These are phyloP conservation scores for Lachnellula occidentalis DNA, from an alignment of 2,329 filamentous ascomycete genomes.

Conservation along the genomic window DNA sequence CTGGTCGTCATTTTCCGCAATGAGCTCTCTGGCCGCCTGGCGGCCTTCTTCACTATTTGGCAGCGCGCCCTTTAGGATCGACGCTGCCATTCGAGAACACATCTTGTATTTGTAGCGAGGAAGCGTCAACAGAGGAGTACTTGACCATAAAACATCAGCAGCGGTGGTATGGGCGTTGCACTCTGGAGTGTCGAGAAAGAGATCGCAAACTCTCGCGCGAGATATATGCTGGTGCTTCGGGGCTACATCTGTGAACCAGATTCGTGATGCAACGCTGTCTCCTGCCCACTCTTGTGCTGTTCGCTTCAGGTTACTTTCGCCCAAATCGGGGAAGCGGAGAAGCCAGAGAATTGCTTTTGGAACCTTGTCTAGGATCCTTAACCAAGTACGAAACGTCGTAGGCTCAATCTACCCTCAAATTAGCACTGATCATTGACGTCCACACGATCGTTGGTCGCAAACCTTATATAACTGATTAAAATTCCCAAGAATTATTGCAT, in stretches of 20 bases:
- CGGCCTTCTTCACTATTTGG: constrained; percentile 65
- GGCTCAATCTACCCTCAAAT: constrained; percentile 71
- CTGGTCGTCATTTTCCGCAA: constrained; percentile 69
- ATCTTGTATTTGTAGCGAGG: constrained; percentile 96
- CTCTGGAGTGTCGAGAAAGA: constrained; percentile 95
- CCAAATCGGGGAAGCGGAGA: constrained; percentile 90
- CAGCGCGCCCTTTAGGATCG: constrained; percentile 83
- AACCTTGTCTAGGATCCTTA: constrained; percentile 79
- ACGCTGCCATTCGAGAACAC: constrained; percentile 97
- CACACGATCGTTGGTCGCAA: constrained; percentile 25
- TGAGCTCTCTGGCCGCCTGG: constrained; percentile 66
- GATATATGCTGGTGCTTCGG: constrained; percentile 93
- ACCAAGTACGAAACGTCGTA: constrained; percentile 90
- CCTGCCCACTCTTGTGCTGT: constrained; percentile 83
- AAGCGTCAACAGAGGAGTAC: constrained; percentile 83
- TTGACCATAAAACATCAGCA: constrained; percentile 93
- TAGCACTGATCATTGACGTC: background rate
- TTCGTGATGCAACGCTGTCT: constrained; percentile 73
- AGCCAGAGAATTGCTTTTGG: constrained; percentile 93
- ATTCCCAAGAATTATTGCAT: constrained; percentile 88
- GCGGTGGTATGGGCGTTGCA: constrained; percentile 98
- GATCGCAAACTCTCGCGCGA: constrained; percentile 82
- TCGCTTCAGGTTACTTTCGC: constrained; percentile 75
- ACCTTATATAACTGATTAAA: constrained; percentile 99
- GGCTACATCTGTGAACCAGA: constrained; percentile 94